These are phyloP conservation scores for Phytophthora sojae DNA, from an alignment of 352 stramenopile genomes.

Conservation along the genomic window DNA sequence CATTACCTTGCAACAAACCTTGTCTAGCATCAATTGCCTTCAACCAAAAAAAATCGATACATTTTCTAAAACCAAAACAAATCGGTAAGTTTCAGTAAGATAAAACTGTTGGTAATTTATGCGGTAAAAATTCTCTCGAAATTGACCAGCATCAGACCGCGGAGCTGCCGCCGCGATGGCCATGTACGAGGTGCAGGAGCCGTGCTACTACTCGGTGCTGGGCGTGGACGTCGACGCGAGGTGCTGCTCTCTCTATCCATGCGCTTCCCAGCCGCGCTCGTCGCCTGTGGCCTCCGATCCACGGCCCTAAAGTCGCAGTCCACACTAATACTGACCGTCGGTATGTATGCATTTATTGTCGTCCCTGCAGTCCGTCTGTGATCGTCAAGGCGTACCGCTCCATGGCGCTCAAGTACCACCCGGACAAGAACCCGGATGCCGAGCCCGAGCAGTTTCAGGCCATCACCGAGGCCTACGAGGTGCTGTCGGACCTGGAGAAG, in stretches of 20 bases:
- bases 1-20: neutral
- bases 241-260: slow-evolving; percentile 24
- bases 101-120: too few relatives aligned
- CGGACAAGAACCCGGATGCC: slow-evolving; percentile 95
- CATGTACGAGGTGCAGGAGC: slow-evolving; percentile 61
- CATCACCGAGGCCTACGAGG: slow-evolving; percentile 80
- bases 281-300: neutral
- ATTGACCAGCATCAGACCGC: slow-evolving; percentile 6
- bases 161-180: slow-evolving; percentile 13
- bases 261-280: neutral
- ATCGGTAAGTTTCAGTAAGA: too few relatives aligned
- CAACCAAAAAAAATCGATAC: too few relatives aligned
- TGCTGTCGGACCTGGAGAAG: slow-evolving; percentile 81
- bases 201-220: slow-evolving; percentile 76
- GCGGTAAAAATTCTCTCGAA: neutral
- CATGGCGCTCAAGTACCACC: slow-evolving; percentile 94
- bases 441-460: slow-evolving; percentile 91
- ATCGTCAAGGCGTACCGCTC: slow-evolving; percentile 97
- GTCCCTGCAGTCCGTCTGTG: slow-evolving; percentile 75
- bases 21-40: too few relatives aligned
- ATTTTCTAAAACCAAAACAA: too few relatives aligned
- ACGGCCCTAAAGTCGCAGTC: neutral
- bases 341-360: neutral
- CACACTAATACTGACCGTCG: too few relatives aligned
- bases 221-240: slow-evolving; percentile 68